phyloP scores from a whole-genome alignment of 768 basidiomycete species.

The Termitomyces sp. region DNA sequence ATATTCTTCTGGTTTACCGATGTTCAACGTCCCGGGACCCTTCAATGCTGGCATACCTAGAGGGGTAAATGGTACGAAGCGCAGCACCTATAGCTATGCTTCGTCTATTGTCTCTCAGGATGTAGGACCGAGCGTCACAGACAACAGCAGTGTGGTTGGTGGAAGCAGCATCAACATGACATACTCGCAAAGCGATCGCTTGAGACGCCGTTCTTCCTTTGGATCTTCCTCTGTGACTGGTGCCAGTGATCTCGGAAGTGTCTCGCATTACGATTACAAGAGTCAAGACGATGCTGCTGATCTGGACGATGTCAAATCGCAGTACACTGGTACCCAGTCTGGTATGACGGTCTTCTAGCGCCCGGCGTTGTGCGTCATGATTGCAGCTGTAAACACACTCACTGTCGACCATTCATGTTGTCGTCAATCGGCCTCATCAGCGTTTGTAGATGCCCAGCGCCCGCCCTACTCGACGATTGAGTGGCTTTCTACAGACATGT shows the following conservation, averaged over 20 bases:
- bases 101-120: slow-evolving; percentile 94
- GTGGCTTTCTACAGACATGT: slow-evolving; percentile 8
- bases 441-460: slow-evolving; percentile 1
- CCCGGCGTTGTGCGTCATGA: neutral
- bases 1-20: slow-evolving; percentile 86
- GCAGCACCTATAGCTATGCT: slow-evolving; percentile 78
- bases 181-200: slow-evolving; percentile 87
- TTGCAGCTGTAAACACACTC: slow-evolving; percentile 1
- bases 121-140: slow-evolving; percentile 57
- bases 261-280: slow-evolving; percentile 81
- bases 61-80: slow-evolving; percentile 53
- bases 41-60: slow-evolving; percentile 66
- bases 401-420: slow-evolving; percentile 6
- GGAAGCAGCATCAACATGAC: slow-evolving; percentile 56
- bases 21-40: slow-evolving; percentile 67
- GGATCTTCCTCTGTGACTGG: slow-evolving; percentile 64
- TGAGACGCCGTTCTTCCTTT: slow-evolving; percentile 73
- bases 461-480: slow-evolving; percentile 4
- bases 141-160: slow-evolving; percentile 58
- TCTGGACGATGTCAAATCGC: slow-evolving; percentile 82
- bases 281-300: slow-evolving; percentile 81
- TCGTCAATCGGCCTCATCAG: slow-evolving; percentile 5
- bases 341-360: slow-evolving; percentile 77
- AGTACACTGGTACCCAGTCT: slow-evolving; percentile 80
- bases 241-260: slow-evolving; percentile 70